Percentiles rank a stretch among this genome's conserved stretches.
Evolutionary conservation across 495 filamentous ascomycete genomes (phyloP).

Genomic region (Talaromyces borbonicus): DNA sequence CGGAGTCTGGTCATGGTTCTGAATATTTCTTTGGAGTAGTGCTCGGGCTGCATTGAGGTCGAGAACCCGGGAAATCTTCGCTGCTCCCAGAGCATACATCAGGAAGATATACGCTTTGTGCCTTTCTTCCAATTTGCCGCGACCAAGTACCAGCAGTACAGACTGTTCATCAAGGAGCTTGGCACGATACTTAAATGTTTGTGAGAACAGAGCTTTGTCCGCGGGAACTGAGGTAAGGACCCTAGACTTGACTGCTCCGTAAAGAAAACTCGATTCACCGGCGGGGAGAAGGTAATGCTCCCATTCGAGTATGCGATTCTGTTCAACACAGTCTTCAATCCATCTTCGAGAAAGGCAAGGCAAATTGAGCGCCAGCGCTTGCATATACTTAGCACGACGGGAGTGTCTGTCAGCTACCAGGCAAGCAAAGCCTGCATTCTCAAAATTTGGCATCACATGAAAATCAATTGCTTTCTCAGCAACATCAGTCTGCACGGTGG

Average conservation of each 20-base stretch:
- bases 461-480: conserved; percentile 17
- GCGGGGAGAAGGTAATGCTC: conserved; percentile 75
- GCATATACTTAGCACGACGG: conserved; percentile 87
- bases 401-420: conserved; percentile 82
- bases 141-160: conserved; percentile 68
- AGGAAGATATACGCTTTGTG: conserved; percentile 61
- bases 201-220: conserved; percentile 40
- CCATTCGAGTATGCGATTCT: conserved; percentile 58
- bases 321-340: conserved; percentile 62
- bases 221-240: conserved; percentile 51
- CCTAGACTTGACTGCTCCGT: conserved; percentile 68
- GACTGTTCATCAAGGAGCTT: conserved; percentile 55
- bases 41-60: conserved; percentile 51
- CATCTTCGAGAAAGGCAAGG: conserved; percentile 76
- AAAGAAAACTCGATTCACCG: conserved; percentile 67
- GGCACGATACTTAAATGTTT: conserved; percentile 46
- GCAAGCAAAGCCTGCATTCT: conserved; percentile 62
- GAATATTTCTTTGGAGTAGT: conserved; percentile 40
- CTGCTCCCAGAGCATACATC: conserved; percentile 66
- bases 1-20: conserved; percentile 20
- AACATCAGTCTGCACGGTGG: conserved; percentile 16
- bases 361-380: conserved; percentile 82
- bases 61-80: conserved; percentile 49
- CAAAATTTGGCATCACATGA: conserved; percentile 36
- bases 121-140: conserved; percentile 52